Base-by-base conservation (phyloP, 2,329 filamentous ascomycete genomes). In the Cladosporium cucumerinum region DNA sequence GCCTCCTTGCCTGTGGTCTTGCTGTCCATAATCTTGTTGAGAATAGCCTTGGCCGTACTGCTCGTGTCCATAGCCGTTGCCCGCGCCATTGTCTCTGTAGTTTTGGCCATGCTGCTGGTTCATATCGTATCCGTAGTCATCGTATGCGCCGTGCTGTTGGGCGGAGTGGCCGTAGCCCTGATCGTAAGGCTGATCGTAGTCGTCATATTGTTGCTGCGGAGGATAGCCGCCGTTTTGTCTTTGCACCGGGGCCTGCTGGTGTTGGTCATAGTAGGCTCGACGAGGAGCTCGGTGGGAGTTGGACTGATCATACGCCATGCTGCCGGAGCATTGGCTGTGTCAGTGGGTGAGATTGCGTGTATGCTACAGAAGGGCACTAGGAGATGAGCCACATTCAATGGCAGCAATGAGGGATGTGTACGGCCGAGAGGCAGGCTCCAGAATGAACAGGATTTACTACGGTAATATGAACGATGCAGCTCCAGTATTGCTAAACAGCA, bases 291-390 rank as follows among this genome's bases (percentile, higher is more conserved):
- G 66, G 32, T 72, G 71, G 32, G 69, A 55, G 49, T 69, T 57
- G 34, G 67, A 57, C 60, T 69, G 69, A 57, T 72, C 67, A 65
- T 72, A 72, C 12, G 70, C 70, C 70, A 72, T 72, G 61, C 39
- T 65, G 16, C 43, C 39, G 18, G 58, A 49, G 58, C 58, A 51
- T 36, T 51, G 58, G 43, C 43, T 23, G 26, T 61, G 10, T 12
- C 25, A n/a, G 43, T 51, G 28, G 28, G 43, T 26, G 28, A 16
- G 21, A 34, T n/a, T 36, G 30, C 14, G 46, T 16, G 46, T 54
- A 30, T 54, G 39, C 39, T 16, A 51, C 46, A 46, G 43, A 52
- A 34, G 8, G 28, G 46, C 18, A 21, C 28, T 61, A 61, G 18
- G 16, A 28, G 18, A 26, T 26, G 30, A 18, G 58, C 58, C 52